Evolutionary conservation across 1,284 basidiomycete species (phyloP), one percentile per base, ranked within the genome.

Genomic region (Trichosporon ovoides): DNA sequence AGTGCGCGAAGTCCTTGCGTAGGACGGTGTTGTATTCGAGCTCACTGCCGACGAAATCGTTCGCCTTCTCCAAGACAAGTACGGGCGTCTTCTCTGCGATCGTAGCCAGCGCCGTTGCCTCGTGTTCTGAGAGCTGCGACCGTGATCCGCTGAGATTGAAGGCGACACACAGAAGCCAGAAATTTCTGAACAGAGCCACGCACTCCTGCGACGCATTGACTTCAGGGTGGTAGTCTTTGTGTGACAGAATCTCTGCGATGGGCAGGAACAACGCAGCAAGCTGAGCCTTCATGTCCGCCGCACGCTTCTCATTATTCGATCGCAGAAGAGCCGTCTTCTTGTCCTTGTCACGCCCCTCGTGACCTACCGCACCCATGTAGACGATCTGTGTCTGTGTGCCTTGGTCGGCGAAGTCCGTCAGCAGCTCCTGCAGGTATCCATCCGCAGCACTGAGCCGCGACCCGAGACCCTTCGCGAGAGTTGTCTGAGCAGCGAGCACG

Each of bases 11-110:
- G 70, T 92, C 91, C 67, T 88, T 87, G n/a, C 91, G 82, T 62
- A 98, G 84, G 31, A 95, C 87, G 7, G 91, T 88, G 74, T 93
- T 95, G 75, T 94, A 97, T 73, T 97, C 92, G 20, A 98, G 82
- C 64, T 94, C 91, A 68, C 89, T 91, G 34, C 87, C 87, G 36
- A 93, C 83, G 55, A 87, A 89, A 74, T 96, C 92, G 63, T 86
- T 85, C 1, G 88, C 84, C 59, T 85, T 85, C 72, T 95, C 92
- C 31, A 88, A 79, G 4, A 98, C 85, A 60, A 96, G 82, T 0
- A 85, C 81, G 1, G 95, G 96, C 1, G 94, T 94, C 77, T 93
- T 94, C 35, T 82, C 78, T 33, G 95, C 89, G 62, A 98, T 93
- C 19, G 86, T 84, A 22, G 83, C 81, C 20, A 98, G 81, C 2